Evolutionary conservation across 1,139 yeast genomes (phyloP).

Genomic region (Spencermartinsiella ligniputridi): DNA sequence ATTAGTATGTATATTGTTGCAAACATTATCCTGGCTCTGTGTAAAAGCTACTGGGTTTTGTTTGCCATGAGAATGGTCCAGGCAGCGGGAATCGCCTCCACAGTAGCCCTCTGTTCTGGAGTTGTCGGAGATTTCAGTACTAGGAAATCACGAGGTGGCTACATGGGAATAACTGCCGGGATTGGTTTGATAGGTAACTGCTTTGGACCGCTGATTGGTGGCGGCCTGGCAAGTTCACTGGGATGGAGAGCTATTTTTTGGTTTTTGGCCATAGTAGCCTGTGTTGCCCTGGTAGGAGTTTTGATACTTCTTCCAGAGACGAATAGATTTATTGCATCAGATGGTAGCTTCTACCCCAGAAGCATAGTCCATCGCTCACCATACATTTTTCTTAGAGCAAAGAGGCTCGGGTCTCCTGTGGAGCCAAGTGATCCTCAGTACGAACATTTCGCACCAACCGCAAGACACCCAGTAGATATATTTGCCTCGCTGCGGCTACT

Average conservation of each 20-base stretch:
- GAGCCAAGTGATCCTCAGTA: conserved; percentile 8
- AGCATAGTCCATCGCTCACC: conserved; percentile 43
- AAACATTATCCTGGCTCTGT: conserved; percentile 56
- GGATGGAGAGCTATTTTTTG: conserved; percentile 77
- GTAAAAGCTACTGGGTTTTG: conserved; percentile 49
- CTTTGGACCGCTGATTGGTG: conserved; percentile 72
- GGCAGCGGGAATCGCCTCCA: conserved; percentile 67
- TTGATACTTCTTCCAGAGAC: conserved; percentile 61
- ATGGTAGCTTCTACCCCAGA: conserved; percentile 52
- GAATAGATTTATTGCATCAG: conserved; percentile 61
- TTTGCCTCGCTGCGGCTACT: conserved; percentile 36
- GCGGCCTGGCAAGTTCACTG: conserved; percentile 53
- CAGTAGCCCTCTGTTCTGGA: conserved; percentile 63
- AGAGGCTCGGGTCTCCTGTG: conserved; percentile 18
- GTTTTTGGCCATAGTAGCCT: conserved; percentile 62
- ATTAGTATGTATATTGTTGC: conserved; percentile 51
- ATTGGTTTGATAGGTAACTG: conserved; percentile 68
- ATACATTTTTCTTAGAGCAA: conserved; percentile 19
- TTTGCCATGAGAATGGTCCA: conserved; percentile 60
- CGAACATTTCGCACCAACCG: conserved; percentile 30
- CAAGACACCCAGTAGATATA: conserved; percentile 33
- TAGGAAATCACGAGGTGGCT: conserved; percentile 58
- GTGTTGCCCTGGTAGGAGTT: conserved; percentile 36
- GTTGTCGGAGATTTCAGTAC: conserved; percentile 65
- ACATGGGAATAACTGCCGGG: conserved; percentile 59